A percentile compares a stretch with the other conserved stretches of the same genome.
phyloP scores from a whole-genome alignment of 1,139 yeast genomes.

The Yamadazyma taylorii region DNA sequence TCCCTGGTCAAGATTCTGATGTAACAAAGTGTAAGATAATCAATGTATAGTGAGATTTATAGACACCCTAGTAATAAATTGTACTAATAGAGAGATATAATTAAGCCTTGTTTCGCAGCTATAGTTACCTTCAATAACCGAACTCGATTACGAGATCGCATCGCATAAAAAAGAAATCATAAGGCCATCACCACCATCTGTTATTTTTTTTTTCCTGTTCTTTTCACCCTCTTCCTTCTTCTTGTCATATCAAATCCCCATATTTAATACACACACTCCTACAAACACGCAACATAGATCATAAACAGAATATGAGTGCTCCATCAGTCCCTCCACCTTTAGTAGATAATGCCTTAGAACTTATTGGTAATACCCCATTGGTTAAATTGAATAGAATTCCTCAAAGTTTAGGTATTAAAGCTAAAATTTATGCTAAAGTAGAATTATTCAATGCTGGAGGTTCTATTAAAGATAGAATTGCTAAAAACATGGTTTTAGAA shows the following conservation, averaged over 20 bases:
- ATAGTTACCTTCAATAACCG: too few relatives aligned
- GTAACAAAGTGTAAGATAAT: slow-evolving; percentile 71
- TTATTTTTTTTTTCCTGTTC: background rate
- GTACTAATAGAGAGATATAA: background rate
- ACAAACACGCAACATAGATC: too few relatives aligned
- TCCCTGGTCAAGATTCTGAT: slow-evolving; percentile 73
- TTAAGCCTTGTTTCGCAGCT: too few relatives aligned
- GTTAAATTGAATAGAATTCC: slow-evolving; percentile 76
- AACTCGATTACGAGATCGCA: too few relatives aligned
- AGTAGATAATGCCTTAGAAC: slow-evolving; percentile 50
- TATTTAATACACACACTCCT: too few relatives aligned
- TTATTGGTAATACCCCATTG: slow-evolving; percentile 83
- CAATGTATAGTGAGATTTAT: slow-evolving; percentile 21
- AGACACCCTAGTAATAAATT: slow-evolving; percentile 1
- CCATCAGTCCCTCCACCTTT: slow-evolving; percentile 27
- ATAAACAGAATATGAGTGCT: background rate
- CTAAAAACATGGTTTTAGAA: slow-evolving; percentile 71
- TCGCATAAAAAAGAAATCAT: too few relatives aligned
- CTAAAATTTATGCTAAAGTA: slow-evolving; percentile 55
- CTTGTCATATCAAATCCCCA: too few relatives aligned
- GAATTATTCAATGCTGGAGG: slow-evolving; percentile 73
- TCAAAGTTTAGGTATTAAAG: slow-evolving; percentile 73
- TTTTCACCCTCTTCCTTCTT: too few relatives aligned
- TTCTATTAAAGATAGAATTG: slow-evolving; percentile 67
- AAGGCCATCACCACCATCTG: background rate